phyloP scores from a whole-genome alignment of 768 basidiomycete species.

The Hericium rajendrae region DNA sequence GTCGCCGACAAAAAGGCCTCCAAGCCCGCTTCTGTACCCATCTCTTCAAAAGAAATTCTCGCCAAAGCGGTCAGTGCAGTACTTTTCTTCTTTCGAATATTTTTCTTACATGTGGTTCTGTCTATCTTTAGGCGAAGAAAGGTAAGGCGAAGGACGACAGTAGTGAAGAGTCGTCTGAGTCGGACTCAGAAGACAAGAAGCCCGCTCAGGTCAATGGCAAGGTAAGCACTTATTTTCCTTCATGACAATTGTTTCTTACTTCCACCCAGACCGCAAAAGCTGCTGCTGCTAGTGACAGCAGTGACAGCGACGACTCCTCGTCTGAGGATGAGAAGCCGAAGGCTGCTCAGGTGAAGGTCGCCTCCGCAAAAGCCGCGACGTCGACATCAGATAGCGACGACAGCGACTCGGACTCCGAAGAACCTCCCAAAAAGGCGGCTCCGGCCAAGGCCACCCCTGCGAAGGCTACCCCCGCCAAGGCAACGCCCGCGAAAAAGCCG shows the following conservation, averaged over 20 bases:
- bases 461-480: slow-evolving; percentile 7
- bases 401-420: slow-evolving; percentile 2
- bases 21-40: slow-evolving; percentile 18
- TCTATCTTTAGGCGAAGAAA: slow-evolving; percentile 4
- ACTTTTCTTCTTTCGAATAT: neutral
- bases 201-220: slow-evolving; percentile 24
- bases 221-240: slow-evolving; percentile 14
- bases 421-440: slow-evolving; percentile 2
- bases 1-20: slow-evolving; percentile 20
- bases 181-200: slow-evolving; percentile 28
- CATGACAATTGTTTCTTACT: neutral
- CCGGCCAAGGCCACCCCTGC: slow-evolving; percentile 1
- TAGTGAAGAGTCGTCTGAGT: slow-evolving; percentile 22
- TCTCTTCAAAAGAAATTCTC: slow-evolving; percentile 33
- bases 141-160: slow-evolving; percentile 15
- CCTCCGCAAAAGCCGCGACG: slow-evolving; percentile 15
- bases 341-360: slow-evolving; percentile 24
- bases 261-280: slow-evolving; percentile 1
- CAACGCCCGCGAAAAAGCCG: slow-evolving; percentile 24
- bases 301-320: slow-evolving; percentile 8
- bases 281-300: slow-evolving; percentile 7
- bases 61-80: slow-evolving; percentile 23
- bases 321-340: slow-evolving; percentile 31
- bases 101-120: neutral
- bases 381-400: slow-evolving; percentile 17